phyloP scores from a whole-genome alignment of 345 rosid species.

The Populus tremula region DNA sequence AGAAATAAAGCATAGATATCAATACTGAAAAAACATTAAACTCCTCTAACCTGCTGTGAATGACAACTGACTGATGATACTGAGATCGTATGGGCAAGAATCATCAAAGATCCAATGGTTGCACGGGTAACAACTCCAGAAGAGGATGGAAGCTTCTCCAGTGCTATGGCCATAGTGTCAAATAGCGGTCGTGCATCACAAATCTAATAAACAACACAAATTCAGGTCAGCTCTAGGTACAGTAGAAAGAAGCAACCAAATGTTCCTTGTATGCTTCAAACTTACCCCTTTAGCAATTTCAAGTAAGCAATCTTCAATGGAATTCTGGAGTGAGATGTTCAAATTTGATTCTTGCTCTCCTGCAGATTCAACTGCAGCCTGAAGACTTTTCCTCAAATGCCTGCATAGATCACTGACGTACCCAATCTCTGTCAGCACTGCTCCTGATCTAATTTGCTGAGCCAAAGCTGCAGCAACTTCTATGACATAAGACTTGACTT shows the following conservation, averaged over 20 bases:
- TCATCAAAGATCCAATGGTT: slow-evolving; percentile 66
- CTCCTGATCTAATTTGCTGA: slow-evolving; percentile 65
- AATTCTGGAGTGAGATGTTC: slow-evolving; percentile 68
- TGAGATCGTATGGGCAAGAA: slow-evolving; percentile 80
- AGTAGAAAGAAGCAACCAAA: slow-evolving; percentile 2
- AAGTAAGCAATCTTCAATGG: slow-evolving; percentile 89
- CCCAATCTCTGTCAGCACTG: slow-evolving; percentile 61
- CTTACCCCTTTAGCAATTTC: slow-evolving; percentile 87
- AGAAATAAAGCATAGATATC: background rate
- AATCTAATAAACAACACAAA: slow-evolving; percentile 33
- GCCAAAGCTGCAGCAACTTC: slow-evolving; percentile 78
- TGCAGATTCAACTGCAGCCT: slow-evolving; percentile 57
- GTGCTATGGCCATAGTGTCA: slow-evolving; percentile 76
- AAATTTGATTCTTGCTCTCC: slow-evolving; percentile 65
- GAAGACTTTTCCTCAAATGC: slow-evolving; percentile 90
- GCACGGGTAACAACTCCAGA: slow-evolving; percentile 67
- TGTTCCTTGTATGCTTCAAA: background rate
- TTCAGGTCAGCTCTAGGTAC: slow-evolving; percentile 10
- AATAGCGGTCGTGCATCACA: slow-evolving; percentile 59
- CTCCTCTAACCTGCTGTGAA: slow-evolving; percentile 57
- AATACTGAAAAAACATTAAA: background rate
- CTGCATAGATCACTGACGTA: slow-evolving; percentile 88
- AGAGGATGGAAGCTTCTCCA: slow-evolving; percentile 79
- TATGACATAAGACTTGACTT: slow-evolving; percentile 60
- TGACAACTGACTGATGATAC: slow-evolving; percentile 50